Conservation (phyloP, 208 protist genomes). For the Trypanosoma brucei region DNA sequence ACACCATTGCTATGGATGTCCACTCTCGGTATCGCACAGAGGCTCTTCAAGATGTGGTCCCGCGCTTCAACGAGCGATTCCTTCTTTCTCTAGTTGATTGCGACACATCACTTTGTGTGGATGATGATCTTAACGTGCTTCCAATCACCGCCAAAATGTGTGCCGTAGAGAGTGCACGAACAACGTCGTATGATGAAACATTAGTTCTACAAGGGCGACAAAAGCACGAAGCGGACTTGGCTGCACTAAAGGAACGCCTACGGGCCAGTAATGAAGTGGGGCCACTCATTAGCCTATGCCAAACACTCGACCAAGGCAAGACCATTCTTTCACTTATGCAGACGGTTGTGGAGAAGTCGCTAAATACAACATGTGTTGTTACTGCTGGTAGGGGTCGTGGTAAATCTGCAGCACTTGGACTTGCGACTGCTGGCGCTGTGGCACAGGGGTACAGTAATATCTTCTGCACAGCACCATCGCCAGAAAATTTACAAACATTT, state of each 20-base stretch:
- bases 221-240: slow-evolving; percentile 81
- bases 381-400: slow-evolving; percentile 97
- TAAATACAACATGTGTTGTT: slow-evolving; percentile 95
- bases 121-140: slow-evolving; percentile 99
- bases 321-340: slow-evolving; percentile 97
- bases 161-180: slow-evolving; percentile 33
- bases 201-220: slow-evolving; percentile 70
- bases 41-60: slow-evolving; percentile 87
- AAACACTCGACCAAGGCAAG: slow-evolving; percentile 97
- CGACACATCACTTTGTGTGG: slow-evolving; percentile 93
- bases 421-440: slow-evolving; percentile 95
- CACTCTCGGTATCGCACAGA: slow-evolving; percentile 92
- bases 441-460: slow-evolving; percentile 99
- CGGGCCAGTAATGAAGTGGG: slow-evolving; percentile 81
- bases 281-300: slow-evolving; percentile 86
- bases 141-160: slow-evolving; percentile 92
- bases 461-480: slow-evolving; percentile 97
- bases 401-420: slow-evolving; percentile 94
- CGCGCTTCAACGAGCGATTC: slow-evolving; percentile 99
- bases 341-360: slow-evolving; percentile 94
- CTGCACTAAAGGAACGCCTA: slow-evolving; percentile 73
- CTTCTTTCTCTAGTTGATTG: slow-evolving; percentile 96
- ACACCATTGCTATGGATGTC: slow-evolving; percentile 99
- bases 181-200: slow-evolving; percentile 50
- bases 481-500: slow-evolving; percentile 98